phyloP scores from a whole-genome alignment of 2,329 filamentous ascomycete genomes.

The Nothophoma quercina region DNA sequence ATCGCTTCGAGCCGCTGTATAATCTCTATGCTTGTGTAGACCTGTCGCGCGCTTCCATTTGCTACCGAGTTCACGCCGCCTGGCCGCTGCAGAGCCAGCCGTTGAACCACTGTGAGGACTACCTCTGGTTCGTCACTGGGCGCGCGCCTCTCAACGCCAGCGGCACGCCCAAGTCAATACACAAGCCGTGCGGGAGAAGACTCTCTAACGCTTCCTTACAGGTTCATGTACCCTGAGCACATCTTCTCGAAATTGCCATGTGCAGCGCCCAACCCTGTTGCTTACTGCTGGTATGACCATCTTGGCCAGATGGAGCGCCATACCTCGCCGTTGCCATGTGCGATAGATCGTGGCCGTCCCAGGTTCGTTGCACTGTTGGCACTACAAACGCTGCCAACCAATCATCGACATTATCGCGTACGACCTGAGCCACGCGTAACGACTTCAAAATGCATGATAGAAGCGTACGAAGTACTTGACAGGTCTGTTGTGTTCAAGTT shows the following conservation, averaged over 20 bases:
- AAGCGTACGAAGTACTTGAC: constrained; percentile 21
- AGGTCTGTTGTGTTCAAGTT: constrained; percentile 6
- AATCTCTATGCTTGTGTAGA: constrained; percentile 33
- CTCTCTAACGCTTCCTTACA: constrained; percentile 38
- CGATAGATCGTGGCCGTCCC: constrained; percentile 30
- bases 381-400: constrained; percentile 25
- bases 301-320: constrained; percentile 34
- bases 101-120: constrained; percentile 35
- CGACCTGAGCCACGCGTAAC: constrained; percentile 41
- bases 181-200: constrained; percentile 36
- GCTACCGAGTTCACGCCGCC: constrained; percentile 33
- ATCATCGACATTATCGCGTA: constrained; percentile 28
- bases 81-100: constrained; percentile 33
- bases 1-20: constrained; percentile 46
- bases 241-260: constrained; percentile 40
- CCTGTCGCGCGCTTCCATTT: constrained; percentile 49
- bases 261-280: constrained; percentile 43
- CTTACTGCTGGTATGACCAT: constrained; percentile 30
- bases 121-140: constrained; percentile 43
- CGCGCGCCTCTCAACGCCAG: constrained; percentile 47
- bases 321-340: constrained; percentile 27
- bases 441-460: constrained; percentile 26
- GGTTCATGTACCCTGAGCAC: constrained; percentile 28
- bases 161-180: constrained; percentile 35
- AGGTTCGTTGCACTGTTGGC: constrained; percentile 27